Base-by-base conservation (phyloP, 176 grass and related monocot genomes). In the Phoenix roebelenii region DNA sequence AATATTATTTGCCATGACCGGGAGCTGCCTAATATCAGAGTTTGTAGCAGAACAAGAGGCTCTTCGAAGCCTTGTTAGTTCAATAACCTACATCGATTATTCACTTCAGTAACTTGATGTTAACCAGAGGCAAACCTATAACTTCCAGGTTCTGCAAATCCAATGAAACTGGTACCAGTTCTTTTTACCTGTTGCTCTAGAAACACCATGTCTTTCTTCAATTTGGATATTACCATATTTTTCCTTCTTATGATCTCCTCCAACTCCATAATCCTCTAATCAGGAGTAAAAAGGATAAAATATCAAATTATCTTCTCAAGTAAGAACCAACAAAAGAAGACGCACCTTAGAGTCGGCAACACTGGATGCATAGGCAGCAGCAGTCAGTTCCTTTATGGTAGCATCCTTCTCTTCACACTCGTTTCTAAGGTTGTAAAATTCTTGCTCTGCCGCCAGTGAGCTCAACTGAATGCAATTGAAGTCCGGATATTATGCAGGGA, bases 331-430 rank as follows among this genome's bases (percentile, higher is more conserved):
- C 15, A 32, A 26, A 5, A 57, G 4, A 63, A 59, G 14, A 59
- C 5, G 7, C 65, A 96, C 86, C 86, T 85, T 90, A 44, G 69
- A 58, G 70, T 87, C 80, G 61, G 69, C 67, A 67, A 56, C 67
- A 44, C 26, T 85, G 60, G 83, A 79, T 60, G 69, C 69, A 74
- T 85, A 53, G 60, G 67, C 60, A 59, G 78, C 65, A 77, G 65
- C 72, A 65, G 67, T 7, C 44, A 90, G 68, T 77, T 96, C 86
- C 74, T 80, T 90, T 62, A 96, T 87, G 26, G 66, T 70, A 20
- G 71, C 54, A 77, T 96, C 86, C 78, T 96, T 96, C 58, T 90
- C 86, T 85, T 90, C 80, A 5, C 83, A 96, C 62, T 85, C 83
- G 62, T 90, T 96, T 59, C 72, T 80, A 85, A 90, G 81, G 69